These are phyloP conservation scores for Ceratobasidium sp. DNA, from an alignment of 1,284 basidiomycete genomes.

Conservation along the genomic window DNA sequence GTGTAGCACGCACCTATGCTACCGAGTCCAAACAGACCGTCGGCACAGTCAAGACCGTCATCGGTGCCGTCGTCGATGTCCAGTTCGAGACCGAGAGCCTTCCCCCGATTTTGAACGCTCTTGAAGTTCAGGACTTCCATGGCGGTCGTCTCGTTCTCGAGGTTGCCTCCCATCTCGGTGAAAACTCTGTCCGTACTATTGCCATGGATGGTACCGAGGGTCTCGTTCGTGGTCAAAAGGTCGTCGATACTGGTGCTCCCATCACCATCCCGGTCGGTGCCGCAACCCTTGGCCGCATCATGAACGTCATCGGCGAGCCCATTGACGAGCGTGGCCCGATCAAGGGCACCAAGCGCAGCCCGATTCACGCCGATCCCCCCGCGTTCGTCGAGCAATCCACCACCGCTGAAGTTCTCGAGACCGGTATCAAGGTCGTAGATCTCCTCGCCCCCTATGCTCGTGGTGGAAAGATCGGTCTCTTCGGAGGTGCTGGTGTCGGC, in stretches of 20 bases:
- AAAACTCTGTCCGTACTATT: slow-evolving; percentile 98
- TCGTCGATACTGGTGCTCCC: slow-evolving; percentile 94
- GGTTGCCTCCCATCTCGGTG: slow-evolving; percentile 96
- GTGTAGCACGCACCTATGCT: slow-evolving; percentile 83
- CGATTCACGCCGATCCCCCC: slow-evolving; percentile 97
- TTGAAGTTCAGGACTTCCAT: slow-evolving; percentile 93
- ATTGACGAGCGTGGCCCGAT: slow-evolving; percentile 99
- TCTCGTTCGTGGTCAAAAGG: slow-evolving; percentile 98
- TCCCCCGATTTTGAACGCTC: slow-evolving; percentile 96
- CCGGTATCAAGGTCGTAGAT: slow-evolving; percentile 99
- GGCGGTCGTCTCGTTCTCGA: slow-evolving; percentile 95
- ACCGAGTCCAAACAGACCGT: slow-evolving; percentile 78
- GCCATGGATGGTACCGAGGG: slow-evolving; percentile 99
- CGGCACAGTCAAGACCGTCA: slow-evolving; percentile 91
- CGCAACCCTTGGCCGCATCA: slow-evolving; percentile 95
- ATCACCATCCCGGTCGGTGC: slow-evolving; percentile 96
- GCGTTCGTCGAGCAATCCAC: slow-evolving; percentile 98
- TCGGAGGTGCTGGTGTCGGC: slow-evolving; percentile 99
- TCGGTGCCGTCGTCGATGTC: slow-evolving; percentile 99
- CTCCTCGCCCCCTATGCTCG: slow-evolving; percentile 98
- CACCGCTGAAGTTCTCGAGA: slow-evolving; percentile 97
- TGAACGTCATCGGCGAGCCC: slow-evolving; percentile 99
- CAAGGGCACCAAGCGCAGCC: slow-evolving; percentile 87
- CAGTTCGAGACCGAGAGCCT: slow-evolving; percentile 91
- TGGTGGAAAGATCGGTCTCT: slow-evolving; percentile 99